These are phyloP conservation scores for Scenedesmus sp. DNA, from an alignment of 163 green algal species.

Conservation along the genomic window DNA sequence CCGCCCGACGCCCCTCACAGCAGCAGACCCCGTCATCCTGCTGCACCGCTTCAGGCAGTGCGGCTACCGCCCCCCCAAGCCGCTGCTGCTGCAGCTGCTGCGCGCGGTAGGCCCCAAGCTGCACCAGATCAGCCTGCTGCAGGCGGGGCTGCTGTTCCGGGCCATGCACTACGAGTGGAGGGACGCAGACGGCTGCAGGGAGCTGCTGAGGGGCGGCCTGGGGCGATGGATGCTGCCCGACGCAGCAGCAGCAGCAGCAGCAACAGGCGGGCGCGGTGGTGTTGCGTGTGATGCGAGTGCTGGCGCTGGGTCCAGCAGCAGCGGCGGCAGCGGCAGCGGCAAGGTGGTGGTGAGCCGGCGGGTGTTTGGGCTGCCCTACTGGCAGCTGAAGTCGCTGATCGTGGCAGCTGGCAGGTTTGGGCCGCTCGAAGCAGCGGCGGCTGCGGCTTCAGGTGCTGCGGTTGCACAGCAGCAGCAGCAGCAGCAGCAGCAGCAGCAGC, in stretches of 20 bases:
- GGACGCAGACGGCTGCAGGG: neutral
- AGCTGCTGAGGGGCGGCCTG: neutral
- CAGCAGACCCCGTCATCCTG: conserved; percentile 36
- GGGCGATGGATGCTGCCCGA: neutral
- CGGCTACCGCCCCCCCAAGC: neutral
- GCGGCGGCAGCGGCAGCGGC: neutral
- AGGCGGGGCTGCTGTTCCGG: conserved; percentile 20
- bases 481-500: conserved; percentile 1
- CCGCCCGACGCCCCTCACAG: neutral
- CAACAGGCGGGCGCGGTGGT: neutral
- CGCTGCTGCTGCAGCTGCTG: conserved; percentile 21
- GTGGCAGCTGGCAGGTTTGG: conserved; percentile 47
- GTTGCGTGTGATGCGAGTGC: neutral
- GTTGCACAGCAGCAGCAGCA: neutral
- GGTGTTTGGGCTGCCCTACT: conserved; percentile 30
- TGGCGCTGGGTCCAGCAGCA: neutral
- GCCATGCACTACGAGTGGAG: neutral
- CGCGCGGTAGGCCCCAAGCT: neutral
- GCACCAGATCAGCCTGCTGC: conserved; percentile 27
- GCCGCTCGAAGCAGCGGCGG: neutral
- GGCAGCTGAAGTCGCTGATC: conserved; percentile 41
- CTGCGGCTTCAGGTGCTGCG: neutral
- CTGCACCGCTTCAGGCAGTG: conserved; percentile 40
- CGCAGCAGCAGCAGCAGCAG: neutral
- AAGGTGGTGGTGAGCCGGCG: neutral